Conservation (phyloP, 2,329 filamentous ascomycete species). For the Aureobasidium lini region DNA sequence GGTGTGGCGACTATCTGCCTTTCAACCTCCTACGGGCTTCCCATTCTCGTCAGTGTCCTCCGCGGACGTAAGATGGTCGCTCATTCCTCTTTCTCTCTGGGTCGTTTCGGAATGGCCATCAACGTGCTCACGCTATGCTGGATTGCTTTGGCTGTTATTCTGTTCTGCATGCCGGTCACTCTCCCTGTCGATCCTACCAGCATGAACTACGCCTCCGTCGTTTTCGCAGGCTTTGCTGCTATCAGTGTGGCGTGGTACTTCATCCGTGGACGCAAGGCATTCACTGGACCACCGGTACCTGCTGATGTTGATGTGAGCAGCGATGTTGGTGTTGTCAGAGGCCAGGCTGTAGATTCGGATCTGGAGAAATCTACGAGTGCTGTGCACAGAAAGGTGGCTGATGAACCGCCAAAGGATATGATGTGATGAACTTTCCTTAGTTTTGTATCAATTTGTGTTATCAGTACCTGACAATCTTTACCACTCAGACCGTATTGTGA, state of each 20-base stretch:
- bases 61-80: slow-evolving; percentile 59
- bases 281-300: slow-evolving; percentile 28
- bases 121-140: slow-evolving; percentile 62
- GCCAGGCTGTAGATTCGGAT: slow-evolving; percentile 20
- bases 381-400: not conserved
- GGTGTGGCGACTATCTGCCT: slow-evolving; percentile 74
- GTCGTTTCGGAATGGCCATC: slow-evolving; percentile 59
- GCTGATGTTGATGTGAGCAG: slow-evolving; percentile 22
- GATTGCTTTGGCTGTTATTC: slow-evolving; percentile 61
- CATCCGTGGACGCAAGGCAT: slow-evolving; percentile 27
- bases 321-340: slow-evolving; percentile 18
- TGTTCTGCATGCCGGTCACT: slow-evolving; percentile 65
- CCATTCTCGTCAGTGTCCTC: slow-evolving; percentile 63
- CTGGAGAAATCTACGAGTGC: slow-evolving; percentile 17
- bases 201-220: slow-evolving; percentile 35
- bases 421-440: not conserved
- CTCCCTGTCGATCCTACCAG: slow-evolving; percentile 29
- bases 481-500: too few species aligned
- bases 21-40: slow-evolving; percentile 66
- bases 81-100: slow-evolving; percentile 60
- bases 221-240: slow-evolving; percentile 27
- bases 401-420: not conserved
- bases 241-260: slow-evolving; percentile 29
- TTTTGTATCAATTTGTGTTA: not conserved
- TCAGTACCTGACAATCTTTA: not conserved